These are phyloP conservation scores for Lentinula edodes DNA, from an alignment of 768 basidiomycete genomes.

Conservation along the genomic window DNA sequence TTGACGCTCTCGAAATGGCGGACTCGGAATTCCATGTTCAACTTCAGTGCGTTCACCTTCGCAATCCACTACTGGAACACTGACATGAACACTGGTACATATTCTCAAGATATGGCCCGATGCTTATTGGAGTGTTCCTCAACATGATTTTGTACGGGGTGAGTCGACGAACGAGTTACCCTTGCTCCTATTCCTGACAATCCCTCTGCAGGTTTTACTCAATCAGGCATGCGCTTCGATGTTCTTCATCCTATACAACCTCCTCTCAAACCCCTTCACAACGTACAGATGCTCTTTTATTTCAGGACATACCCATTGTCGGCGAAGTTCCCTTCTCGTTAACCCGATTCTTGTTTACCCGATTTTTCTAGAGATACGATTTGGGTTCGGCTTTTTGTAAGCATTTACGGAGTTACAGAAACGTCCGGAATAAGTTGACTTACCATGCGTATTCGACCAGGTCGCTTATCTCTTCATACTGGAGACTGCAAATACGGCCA, in stretches of 20 bases:
- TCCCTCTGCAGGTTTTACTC: not conserved
- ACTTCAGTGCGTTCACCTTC: not conserved
- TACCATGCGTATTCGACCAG: slow-evolving; percentile 13
- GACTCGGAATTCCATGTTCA: slow-evolving; percentile 3
- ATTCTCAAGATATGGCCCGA: slow-evolving; percentile 1
- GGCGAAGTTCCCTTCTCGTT: not conserved
- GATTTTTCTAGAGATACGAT: slow-evolving; percentile 27
- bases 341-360: not conserved
- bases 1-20: not conserved
- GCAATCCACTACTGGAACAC: not conserved
- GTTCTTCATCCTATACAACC: no score
- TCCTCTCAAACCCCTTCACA: no score
- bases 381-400: slow-evolving; percentile 37
- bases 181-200: not conserved
- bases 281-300: not conserved
- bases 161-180: not conserved
- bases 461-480: slow-evolving; percentile 36
- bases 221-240: not conserved
- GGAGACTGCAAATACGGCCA: slow-evolving; percentile 38
- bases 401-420: slow-evolving; percentile 1
- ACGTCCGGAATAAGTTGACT: not conserved
- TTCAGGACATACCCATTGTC: not conserved
- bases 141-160: slow-evolving; percentile 5
- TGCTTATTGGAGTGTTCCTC: slow-evolving; percentile 4
- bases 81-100: not conserved